Percentiles rank a stretch among this genome's conserved stretches.
Conservation (phyloP, 345 rosid genomes). For the Pseudoturritis turrita region DNA sequence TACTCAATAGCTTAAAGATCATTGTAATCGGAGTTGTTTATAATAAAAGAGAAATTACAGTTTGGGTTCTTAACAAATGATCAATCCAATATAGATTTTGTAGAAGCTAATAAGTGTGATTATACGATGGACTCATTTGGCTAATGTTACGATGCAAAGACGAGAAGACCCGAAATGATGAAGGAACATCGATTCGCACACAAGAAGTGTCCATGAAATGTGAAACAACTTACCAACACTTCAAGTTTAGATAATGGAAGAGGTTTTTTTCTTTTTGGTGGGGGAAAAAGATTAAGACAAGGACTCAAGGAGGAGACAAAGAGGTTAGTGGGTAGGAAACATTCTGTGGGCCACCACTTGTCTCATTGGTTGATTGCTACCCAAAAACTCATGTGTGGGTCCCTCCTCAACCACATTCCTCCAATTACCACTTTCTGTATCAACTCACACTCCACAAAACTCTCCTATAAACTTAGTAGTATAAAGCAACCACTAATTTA, state of each 20-base stretch:
- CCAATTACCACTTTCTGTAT: slow-evolving; percentile 26
- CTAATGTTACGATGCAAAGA: not conserved
- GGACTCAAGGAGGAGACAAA: slow-evolving; percentile 31
- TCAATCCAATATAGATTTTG: not conserved
- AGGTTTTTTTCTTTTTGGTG: not conserved
- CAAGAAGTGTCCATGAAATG: slow-evolving; percentile 22
- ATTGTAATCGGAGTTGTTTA: no score
- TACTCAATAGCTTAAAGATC: no score
- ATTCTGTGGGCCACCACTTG: slow-evolving; percentile 39
- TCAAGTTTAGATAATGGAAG: slow-evolving; percentile 26
- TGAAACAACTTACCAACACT: slow-evolving; percentile 32
- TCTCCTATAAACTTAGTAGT: slow-evolving; percentile 1
- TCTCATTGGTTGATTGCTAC: slow-evolving; percentile 30
- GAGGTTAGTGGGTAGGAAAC: slow-evolving; percentile 49
- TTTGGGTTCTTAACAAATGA: no score
- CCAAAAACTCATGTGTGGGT: slow-evolving; percentile 7
- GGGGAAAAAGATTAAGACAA: not conserved
- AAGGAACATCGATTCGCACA: slow-evolving; percentile 8
- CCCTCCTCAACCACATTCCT: no score
- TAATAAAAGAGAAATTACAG: no score
- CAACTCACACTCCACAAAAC: slow-evolving; percentile 21
- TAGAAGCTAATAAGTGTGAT: not conserved
- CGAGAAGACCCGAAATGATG: slow-evolving; percentile 24
- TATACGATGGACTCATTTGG: not conserved
- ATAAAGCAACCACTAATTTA: slow-evolving; percentile 20